Percentiles rank a stretch among this genome's conserved stretches.
These are phyloP conservation scores for Pulveroboletus sp. DNA, from an alignment of 768 basidiomycete genomes.

Conservation along the genomic window DNA sequence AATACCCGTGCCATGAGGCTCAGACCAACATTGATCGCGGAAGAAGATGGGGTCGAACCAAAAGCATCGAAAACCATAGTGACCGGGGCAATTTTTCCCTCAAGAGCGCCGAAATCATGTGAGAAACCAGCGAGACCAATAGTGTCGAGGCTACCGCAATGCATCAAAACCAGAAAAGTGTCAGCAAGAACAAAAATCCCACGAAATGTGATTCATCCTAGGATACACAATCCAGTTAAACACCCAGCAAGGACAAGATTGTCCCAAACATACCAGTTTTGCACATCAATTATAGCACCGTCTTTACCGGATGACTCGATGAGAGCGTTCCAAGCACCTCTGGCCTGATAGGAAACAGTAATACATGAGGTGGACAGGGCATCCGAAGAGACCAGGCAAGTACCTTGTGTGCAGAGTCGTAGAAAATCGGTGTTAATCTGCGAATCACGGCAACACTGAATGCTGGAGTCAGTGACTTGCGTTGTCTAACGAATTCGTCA, in stretches of 20 bases:
- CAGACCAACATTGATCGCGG: constrained; percentile 29
- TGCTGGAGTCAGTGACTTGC: constrained; percentile 26
- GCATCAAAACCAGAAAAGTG: neutral
- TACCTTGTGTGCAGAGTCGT: constrained; percentile 29
- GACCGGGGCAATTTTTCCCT: constrained; percentile 44
- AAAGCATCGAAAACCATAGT: constrained; percentile 40
- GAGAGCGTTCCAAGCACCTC: constrained; percentile 29
- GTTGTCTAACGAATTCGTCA: constrained; percentile 15
- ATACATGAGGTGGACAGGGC: neutral
- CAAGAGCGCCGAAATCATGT: constrained; percentile 54
- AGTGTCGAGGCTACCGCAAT: constrained; percentile 43
- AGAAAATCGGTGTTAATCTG: constrained; percentile 21
- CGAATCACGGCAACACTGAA: constrained; percentile 26
- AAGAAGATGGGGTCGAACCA: constrained; percentile 12
- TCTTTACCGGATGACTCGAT: constrained; percentile 19
- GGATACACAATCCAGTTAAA: neutral
- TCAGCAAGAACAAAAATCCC: neutral
- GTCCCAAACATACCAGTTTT: constrained; percentile 26
- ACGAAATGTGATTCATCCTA: constrained; percentile 37
- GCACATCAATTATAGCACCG: constrained; percentile 36
- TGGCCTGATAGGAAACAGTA: constrained; percentile 16
- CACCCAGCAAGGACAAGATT: too few relatives aligned
- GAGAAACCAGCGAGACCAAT: constrained; percentile 63
- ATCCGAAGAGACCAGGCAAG: neutral
- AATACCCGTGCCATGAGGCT: constrained; percentile 37